Percentiles rank a stretch among this genome's conserved stretches.
Conservation (phyloP, 371 early-diverging fungal genomes). For the Mucor racemosus region DNA sequence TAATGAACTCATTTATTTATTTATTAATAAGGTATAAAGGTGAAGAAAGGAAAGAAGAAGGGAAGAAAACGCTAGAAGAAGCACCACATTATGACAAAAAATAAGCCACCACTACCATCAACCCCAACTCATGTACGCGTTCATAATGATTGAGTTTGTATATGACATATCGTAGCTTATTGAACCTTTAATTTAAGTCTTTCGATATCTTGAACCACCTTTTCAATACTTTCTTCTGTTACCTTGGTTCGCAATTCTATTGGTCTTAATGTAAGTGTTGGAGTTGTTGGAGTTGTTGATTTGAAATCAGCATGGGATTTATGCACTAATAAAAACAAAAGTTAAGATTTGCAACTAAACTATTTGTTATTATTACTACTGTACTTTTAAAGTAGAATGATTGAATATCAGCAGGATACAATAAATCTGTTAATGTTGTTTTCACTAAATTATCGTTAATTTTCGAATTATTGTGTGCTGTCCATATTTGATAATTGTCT, state of each 20-base stretch:
- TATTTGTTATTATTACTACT: not conserved
- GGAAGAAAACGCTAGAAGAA: not conserved
- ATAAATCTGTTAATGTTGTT: constrained; percentile 44
- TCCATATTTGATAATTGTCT: constrained; percentile 72
- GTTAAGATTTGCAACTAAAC: not conserved
- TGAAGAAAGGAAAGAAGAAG: not conserved
- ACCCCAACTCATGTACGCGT: not conserved
- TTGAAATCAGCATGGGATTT: constrained; percentile 55
- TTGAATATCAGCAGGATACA: constrained; percentile 56
- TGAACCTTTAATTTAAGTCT: constrained; percentile 29
- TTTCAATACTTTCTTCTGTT: constrained; percentile 32
- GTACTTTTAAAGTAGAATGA: constrained; percentile 69
- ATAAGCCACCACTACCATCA: constrained; percentile 1
- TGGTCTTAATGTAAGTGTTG: constrained; percentile 14
- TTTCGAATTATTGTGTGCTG: constrained; percentile 43
- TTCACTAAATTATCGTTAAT: constrained; percentile 40
- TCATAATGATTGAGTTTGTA: not conserved
- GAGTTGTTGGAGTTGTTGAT: constrained; percentile 21
- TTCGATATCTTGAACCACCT: constrained; percentile 44
- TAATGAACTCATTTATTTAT: constrained; percentile 25
- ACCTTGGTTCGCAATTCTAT: constrained; percentile 35
- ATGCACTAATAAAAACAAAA: constrained; percentile 36
- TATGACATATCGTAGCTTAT: not conserved
- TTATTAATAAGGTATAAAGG: constrained; percentile 1
- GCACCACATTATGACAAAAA: not conserved